These are phyloP conservation scores for Entoloma clypeatum DNA, from an alignment of 1,284 basidiomycete genomes.

Conservation along the genomic window DNA sequence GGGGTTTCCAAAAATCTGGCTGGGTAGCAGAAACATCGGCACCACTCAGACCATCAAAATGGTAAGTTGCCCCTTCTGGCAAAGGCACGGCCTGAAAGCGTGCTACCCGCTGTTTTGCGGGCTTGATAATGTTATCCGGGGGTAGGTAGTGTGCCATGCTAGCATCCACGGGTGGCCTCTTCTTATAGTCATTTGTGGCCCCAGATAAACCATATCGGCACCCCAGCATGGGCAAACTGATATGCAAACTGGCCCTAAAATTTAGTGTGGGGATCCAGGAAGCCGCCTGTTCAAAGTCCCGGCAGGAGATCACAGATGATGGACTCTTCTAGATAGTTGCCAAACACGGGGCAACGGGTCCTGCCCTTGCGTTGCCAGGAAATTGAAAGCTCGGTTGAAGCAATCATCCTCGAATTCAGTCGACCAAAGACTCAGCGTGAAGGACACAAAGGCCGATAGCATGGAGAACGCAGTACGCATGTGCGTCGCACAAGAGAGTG, in stretches of 20 bases:
- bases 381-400: background rate
- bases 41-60: too few species aligned
- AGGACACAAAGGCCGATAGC: constrained; percentile 1
- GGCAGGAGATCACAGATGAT: background rate
- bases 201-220: constrained; percentile 9
- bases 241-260: background rate
- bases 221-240: background rate
- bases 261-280: background rate
- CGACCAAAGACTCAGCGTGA: constrained; percentile 4
- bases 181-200: background rate
- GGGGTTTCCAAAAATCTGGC: too few species aligned
- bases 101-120: too few species aligned
- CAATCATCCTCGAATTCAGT: constrained; percentile 1
- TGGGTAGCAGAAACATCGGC: too few species aligned
- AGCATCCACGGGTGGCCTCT: too few species aligned
- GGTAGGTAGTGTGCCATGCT: too few species aligned
- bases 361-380: background rate
- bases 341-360: constrained; percentile 1
- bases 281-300: background rate
- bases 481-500: too few species aligned
- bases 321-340: background rate
- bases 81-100: too few species aligned
- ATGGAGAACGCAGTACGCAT: background rate
- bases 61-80: too few species aligned
- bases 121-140: too few species aligned